These are phyloP conservation scores for Penicillium oxalicum DNA, from an alignment of 2,329 filamentous ascomycete species.

Conservation along the genomic window DNA sequence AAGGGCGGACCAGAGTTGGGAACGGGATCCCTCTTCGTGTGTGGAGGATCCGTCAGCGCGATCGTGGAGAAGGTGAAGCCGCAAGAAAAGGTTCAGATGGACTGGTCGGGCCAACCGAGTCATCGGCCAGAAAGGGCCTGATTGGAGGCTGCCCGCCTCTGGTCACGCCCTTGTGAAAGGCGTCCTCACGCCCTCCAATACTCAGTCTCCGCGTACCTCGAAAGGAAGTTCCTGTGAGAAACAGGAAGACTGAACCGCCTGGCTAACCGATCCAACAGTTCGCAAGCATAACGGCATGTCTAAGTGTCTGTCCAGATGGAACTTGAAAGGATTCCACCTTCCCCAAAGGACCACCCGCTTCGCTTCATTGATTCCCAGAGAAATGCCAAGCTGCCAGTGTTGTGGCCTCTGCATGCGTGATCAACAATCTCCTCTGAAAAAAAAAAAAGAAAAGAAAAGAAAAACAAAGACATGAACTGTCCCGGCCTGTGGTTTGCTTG, in stretches of 20 bases:
- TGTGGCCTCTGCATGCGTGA: neutral
- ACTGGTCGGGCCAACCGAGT: neutral
- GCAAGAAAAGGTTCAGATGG: slow-evolving; percentile 5
- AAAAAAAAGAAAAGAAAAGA: no score
- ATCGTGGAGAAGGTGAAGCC: neutral
- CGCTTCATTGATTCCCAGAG: neutral
- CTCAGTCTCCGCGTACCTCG: slow-evolving; percentile 17
- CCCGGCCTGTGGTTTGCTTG: no score
- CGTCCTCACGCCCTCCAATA: neutral
- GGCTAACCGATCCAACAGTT: neutral
- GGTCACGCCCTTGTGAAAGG: slow-evolving; percentile 16
- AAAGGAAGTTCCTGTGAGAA: slow-evolving; percentile 1
- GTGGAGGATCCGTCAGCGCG: neutral
- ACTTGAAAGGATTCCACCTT: no score
- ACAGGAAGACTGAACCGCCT: neutral
- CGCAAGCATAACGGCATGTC: neutral
- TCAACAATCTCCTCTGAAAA: neutral
- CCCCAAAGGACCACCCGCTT: neutral
- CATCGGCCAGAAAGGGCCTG: neutral
- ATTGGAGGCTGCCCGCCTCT: slow-evolving; percentile 10
- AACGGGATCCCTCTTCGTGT: neutral
- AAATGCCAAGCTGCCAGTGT: neutral
- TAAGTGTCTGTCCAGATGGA: no score
- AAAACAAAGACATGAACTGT: no score
- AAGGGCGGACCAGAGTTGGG: neutral